phyloP scores from a whole-genome alignment of 2,329 filamentous ascomycete species.

The Mycosphaerelloides madeirae region DNA sequence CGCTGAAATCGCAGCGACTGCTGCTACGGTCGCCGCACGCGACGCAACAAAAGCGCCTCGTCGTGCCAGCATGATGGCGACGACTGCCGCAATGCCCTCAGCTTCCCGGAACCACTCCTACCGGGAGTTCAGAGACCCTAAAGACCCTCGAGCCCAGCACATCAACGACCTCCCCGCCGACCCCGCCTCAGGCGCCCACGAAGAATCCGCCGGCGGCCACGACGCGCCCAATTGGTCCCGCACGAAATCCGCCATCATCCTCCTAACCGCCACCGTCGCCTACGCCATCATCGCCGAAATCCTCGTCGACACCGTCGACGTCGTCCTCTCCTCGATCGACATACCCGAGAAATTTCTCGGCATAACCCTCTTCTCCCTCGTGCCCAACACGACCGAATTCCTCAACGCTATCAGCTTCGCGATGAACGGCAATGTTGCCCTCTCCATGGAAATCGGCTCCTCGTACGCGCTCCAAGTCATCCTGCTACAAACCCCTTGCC shows the following conservation, averaged over 20 bases:
- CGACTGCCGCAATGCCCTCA: constrained; percentile 14
- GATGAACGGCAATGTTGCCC: constrained; percentile 98
- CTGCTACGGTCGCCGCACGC: constrained; percentile 77
- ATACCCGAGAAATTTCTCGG: constrained; percentile 97
- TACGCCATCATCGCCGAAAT: constrained; percentile 99
- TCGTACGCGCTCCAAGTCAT: constrained; percentile 96
- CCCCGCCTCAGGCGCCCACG: constrained; percentile 35
- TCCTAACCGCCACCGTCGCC: constrained; percentile 80
- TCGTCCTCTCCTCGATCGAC: constrained; percentile 83
- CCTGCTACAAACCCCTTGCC: constrained; percentile 83
- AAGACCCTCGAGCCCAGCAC: constrained; percentile 5
- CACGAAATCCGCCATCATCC: constrained; percentile 80
- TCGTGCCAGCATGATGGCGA: constrained; percentile 44
- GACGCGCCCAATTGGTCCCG: constrained; percentile 99
- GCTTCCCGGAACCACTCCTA: constrained; percentile 16
- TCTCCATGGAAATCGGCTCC: constrained; percentile 98
- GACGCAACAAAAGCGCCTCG: constrained; percentile 58
- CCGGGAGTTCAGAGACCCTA: constrained; percentile 11
- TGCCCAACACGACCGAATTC: constrained; percentile 97
- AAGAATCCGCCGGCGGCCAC: constrained; percentile 63
- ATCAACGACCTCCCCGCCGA: constrained; percentile 19
- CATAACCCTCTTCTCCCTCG: constrained; percentile 91
- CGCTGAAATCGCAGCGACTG: constrained; percentile 88
- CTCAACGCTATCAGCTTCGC: constrained; percentile 98
- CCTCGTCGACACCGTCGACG: constrained; percentile 91